These are phyloP conservation scores for Emericellopsis terricola DNA, from an alignment of 495 filamentous ascomycete species.

Conservation along the genomic window DNA sequence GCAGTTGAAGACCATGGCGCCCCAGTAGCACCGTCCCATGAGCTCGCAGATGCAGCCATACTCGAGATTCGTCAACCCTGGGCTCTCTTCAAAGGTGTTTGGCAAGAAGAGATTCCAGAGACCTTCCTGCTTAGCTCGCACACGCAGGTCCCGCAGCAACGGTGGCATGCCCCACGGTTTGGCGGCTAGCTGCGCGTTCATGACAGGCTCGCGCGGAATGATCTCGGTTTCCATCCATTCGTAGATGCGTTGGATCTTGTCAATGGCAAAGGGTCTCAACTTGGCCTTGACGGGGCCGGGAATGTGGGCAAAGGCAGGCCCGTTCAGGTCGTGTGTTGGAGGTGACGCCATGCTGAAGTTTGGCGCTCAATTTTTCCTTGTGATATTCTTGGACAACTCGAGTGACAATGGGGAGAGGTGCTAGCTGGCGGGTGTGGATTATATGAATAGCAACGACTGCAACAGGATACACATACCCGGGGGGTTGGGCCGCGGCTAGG, in stretches of 20 bases:
- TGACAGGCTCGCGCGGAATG: conserved; percentile 20
- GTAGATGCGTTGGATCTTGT: conserved; percentile 17
- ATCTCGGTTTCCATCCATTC: conserved; percentile 23
- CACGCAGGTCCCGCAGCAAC: conserved; percentile 16
- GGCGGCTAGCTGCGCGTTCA: conserved; percentile 15
- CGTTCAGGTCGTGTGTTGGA: conserved; percentile 1
- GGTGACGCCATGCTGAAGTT: not conserved
- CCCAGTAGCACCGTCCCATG: conserved; percentile 21
- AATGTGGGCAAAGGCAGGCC: conserved; percentile 16
- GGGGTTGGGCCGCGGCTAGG: too few species aligned
- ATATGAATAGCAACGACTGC: too few species aligned
- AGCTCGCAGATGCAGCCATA: conserved; percentile 23
- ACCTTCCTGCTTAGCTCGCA: conserved; percentile 18
- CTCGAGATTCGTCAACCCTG: conserved; percentile 22
- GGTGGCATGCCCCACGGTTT: conserved; percentile 16
- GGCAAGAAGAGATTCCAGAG: conserved; percentile 23
- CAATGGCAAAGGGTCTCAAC: conserved; percentile 15
- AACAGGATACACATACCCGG: too few species aligned
- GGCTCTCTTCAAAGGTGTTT: conserved; percentile 19
- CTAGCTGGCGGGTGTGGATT: too few species aligned
- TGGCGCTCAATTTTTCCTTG: too few species aligned
- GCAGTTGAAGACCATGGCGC: conserved; percentile 23
- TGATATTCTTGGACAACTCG: too few species aligned
- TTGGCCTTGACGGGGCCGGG: conserved; percentile 21
- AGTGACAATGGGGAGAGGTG: too few species aligned